phyloP scores from a whole-genome alignment of 306 rosid genomes.

The Ziziphus jujuba region DNA sequence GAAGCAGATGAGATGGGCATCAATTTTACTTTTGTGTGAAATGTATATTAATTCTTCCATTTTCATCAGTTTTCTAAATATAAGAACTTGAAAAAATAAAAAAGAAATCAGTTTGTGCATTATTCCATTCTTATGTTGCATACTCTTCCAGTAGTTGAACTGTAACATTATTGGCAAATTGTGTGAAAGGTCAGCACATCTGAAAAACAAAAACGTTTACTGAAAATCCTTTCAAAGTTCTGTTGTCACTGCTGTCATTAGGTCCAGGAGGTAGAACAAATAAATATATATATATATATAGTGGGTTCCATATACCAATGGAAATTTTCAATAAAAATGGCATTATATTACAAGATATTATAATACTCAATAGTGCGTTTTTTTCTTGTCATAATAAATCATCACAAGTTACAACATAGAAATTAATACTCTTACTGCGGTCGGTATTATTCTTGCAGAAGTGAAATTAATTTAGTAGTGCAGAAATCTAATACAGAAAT shows the following conservation, averaged over 20 bases:
- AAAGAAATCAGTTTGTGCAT: no score
- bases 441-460: constrained; percentile 19
- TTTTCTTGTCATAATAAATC: neutral
- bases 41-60: neutral
- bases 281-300: no score
- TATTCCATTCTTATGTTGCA: no score
- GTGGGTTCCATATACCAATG: no score
- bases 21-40: neutral
- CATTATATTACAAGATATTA: neutral
- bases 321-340: neutral
- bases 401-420: neutral
- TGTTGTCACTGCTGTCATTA: no score
- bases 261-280: neutral
- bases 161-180: no score
- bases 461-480: constrained; percentile 9
- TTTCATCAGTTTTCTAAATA: no score
- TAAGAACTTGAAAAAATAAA: no score
- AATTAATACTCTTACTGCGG: neutral
- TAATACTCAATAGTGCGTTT: neutral
- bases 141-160: no score
- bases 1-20: neutral
- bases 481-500: constrained; percentile 25
- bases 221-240: no score
- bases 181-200: no score
- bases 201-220: no score